A percentile compares a stretch with the other conserved stretches of the same genome.
Evolutionary conservation across 2,329 filamentous ascomycete genomes (phyloP).

Genomic region (Elsinoe ampelina): DNA sequence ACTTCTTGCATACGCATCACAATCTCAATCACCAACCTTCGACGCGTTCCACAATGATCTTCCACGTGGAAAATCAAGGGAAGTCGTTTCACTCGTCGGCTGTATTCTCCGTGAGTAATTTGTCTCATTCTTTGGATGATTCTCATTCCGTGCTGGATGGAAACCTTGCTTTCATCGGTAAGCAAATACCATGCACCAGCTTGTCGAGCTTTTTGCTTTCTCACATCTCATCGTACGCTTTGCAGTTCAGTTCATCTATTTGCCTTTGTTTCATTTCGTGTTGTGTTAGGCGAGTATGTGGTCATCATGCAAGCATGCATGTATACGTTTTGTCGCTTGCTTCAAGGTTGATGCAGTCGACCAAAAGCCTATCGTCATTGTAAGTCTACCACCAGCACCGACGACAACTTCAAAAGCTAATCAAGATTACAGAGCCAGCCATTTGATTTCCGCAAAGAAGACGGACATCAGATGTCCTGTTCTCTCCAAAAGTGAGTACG

Average conservation of each 20-base stretch:
- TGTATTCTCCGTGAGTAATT: not conserved
- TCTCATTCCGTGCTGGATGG: not conserved
- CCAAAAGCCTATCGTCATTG: constrained; percentile 7
- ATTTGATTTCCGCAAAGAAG: constrained; percentile 9
- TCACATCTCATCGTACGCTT: not conserved
- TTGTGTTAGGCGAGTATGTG: not conserved
- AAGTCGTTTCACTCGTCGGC: not conserved
- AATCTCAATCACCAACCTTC: not conserved
- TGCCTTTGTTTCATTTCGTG: not conserved
- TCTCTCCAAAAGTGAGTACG: not conserved
- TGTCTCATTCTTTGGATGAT: not conserved
- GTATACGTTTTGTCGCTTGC: not conserved
- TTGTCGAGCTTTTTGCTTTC: not conserved
- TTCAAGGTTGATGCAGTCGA: not conserved
- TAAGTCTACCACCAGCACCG: not conserved
- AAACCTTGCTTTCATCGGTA: not conserved
- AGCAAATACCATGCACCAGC: not conserved
- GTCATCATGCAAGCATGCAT: constrained; percentile 9
- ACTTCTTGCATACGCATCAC: not conserved
- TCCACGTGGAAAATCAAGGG: not conserved
- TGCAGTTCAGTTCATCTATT: not conserved
- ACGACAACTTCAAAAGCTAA: not conserved
- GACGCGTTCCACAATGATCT: not conserved
- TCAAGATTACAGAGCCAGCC: constrained; percentile 2
- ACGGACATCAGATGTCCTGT: constrained; percentile 5